Conservation (phyloP, 148 eudicot genomes). For the Vaccinium myrtillus region DNA sequence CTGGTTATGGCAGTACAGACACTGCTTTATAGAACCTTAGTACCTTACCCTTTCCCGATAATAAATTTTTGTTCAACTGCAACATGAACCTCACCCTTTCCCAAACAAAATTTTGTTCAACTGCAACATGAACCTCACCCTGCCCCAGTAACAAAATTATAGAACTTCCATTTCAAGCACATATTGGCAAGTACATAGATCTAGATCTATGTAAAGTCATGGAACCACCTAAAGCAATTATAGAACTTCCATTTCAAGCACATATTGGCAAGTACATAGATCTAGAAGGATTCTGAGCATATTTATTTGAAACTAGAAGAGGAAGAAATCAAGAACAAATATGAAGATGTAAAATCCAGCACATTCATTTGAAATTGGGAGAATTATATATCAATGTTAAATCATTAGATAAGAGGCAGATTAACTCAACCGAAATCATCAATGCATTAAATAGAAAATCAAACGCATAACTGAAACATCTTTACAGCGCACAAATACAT, state of each 20-base stretch:
- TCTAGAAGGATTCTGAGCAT: slow-evolving; percentile 1
- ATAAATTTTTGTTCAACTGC: neutral
- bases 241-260: neutral
- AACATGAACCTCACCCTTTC: too few species aligned
- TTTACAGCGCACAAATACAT: neutral
- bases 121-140: too few species aligned
- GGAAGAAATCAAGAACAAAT: neutral
- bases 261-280: neutral
- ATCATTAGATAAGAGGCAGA: neutral
- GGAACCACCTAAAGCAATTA: neutral
- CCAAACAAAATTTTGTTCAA: too few species aligned
- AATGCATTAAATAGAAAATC: neutral
- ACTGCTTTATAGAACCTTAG: neutral
- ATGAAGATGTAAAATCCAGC: neutral
- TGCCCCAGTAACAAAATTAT: neutral
- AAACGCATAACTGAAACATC: slow-evolving; percentile 2
- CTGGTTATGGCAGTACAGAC: neutral
- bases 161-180: neutral
- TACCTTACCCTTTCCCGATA: neutral
- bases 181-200: neutral
- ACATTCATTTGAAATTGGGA: neutral
- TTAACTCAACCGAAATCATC: neutral
- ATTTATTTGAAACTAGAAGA: neutral
- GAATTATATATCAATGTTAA: neutral
- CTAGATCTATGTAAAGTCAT: neutral